Base-by-base conservation (phyloP, 2,329 filamentous ascomycete genomes). In the Daldinia eschscholtzii region DNA sequence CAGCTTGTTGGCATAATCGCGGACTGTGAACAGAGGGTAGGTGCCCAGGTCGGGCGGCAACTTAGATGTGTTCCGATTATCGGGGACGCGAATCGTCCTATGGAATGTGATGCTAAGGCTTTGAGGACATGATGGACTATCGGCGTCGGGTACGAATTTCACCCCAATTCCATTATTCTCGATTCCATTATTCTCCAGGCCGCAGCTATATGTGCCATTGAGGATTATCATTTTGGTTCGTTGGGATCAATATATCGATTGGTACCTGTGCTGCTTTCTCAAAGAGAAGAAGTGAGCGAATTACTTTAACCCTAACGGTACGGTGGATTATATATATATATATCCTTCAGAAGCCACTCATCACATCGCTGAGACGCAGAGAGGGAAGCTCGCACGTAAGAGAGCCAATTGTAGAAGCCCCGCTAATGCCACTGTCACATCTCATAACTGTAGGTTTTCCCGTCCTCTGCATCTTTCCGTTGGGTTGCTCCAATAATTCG, bases 11-110 rank as follows among this genome's bases (percentile, higher is more conserved):
- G 74, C 67, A 60, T 81, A 80, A 4, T 80, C 65, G 3, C 68
- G 64, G 15, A 81, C 74, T 39, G 76, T 75, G 68, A 78, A 82
- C 3, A 85, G 73, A 1, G 80, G 80, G 70, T 84, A 84, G 0
- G 20, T 9, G 0, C 80, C 82, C 15, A 81, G 72, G 28, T 67
- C 66, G 0, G 81, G 80, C 0, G 83, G 81, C 0, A 84, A 76
- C 0, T 71, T 30, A 23, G 73, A 76, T 9, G 65, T 56, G 3
- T 73, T 64, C 0, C 68, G 58, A 57, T 82, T 80, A 60, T 85
- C 83, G 0, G 82, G 80, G 4, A 85, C 80, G 15, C 82, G 79
- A 28, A 85, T 74, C 0, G 81, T 84, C 15, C 83, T 79, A 39
- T 79, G 70, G 61, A 85, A 81, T 0, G 65, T 68, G 62, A 84